Percentiles rank a stretch among this genome's conserved stretches.
Conservation (phyloP, 2,329 filamentous ascomycete species). For the Colletotrichum orchidophilum region DNA sequence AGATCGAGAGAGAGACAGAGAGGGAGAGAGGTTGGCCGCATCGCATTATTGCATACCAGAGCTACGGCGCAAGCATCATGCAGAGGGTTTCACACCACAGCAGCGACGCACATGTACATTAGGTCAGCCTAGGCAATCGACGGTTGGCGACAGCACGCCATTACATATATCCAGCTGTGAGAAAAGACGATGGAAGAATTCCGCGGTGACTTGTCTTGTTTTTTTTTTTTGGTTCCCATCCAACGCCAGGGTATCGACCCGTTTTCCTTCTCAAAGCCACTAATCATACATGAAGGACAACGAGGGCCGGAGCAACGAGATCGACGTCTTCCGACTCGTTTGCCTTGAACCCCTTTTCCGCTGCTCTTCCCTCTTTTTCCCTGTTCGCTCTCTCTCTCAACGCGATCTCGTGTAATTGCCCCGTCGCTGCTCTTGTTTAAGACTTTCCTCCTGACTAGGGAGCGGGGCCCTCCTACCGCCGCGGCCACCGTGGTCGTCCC, state of each 20-base stretch:
- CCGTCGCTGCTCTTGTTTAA: conserved; percentile 78
- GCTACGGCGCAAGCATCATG: conserved; percentile 20
- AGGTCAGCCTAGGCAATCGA: conserved; percentile 7
- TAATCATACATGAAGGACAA: background rate
- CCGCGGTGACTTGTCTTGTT: background rate
- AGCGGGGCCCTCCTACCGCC: conserved; percentile 71
- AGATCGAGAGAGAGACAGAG: background rate
- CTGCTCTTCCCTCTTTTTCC: background rate
- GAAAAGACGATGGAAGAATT: no score
- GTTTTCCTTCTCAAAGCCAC: background rate
- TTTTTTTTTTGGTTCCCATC: conserved; percentile 1
- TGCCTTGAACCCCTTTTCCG: background rate
- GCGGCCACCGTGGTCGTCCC: conserved; percentile 45
- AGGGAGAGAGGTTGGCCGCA: background rate
- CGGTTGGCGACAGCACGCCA: background rate
- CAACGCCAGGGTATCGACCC: conserved; percentile 31
- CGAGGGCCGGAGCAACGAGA: background rate
- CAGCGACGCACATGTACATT: conserved; percentile 33
- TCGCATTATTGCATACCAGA: conserved; percentile 8
- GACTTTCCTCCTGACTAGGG: conserved; percentile 84
- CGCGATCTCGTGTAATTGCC: conserved; percentile 66
- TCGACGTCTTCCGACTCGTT: background rate
- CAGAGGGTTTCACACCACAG: background rate
- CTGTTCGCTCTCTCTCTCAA: background rate
- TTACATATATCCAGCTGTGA: background rate